Conservation (phyloP, 495 filamentous ascomycete species). For the Aspergillus diversus region DNA sequence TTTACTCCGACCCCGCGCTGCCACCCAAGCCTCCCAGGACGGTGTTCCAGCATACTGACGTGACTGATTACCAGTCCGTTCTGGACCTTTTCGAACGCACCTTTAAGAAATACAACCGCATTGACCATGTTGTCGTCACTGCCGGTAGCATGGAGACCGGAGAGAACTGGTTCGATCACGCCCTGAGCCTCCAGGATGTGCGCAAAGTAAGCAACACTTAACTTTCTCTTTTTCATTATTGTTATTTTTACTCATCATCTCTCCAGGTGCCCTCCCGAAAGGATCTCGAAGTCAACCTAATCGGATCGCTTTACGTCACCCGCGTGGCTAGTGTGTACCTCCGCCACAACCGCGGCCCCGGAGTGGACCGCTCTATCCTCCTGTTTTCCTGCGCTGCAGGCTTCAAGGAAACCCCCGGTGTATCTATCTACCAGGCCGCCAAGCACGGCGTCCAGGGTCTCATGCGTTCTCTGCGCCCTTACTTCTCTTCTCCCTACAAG, state of each 20-base stretch:
- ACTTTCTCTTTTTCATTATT: neutral
- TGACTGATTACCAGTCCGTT: constrained; percentile 50
- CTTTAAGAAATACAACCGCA: constrained; percentile 48
- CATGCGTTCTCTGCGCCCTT: constrained; percentile 49
- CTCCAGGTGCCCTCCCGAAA: constrained; percentile 41
- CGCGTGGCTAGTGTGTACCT: constrained; percentile 51
- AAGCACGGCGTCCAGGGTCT: constrained; percentile 56
- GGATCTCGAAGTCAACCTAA: constrained; percentile 54
- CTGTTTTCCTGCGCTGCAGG: constrained; percentile 50
- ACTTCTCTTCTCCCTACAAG: constrained; percentile 40
- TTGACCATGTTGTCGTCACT: constrained; percentile 57
- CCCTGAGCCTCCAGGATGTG: constrained; percentile 38
- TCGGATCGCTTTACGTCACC: constrained; percentile 51
- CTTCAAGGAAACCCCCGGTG: constrained; percentile 50
- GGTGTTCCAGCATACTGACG: constrained; percentile 47
- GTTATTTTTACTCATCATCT: neutral
- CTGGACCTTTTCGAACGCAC: constrained; percentile 49
- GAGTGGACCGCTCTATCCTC: constrained; percentile 48
- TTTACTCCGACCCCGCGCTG: constrained; percentile 25
- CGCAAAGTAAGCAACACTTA: constrained; percentile 32
- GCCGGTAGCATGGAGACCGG: constrained; percentile 52
- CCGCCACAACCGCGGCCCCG: constrained; percentile 44
- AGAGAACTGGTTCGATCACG: constrained; percentile 49
- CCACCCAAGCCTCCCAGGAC: constrained; percentile 30
- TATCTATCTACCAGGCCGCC: constrained; percentile 52